Base-by-base conservation (phyloP, 768 basidiomycete species). In the Leccinellum luteum region DNA sequence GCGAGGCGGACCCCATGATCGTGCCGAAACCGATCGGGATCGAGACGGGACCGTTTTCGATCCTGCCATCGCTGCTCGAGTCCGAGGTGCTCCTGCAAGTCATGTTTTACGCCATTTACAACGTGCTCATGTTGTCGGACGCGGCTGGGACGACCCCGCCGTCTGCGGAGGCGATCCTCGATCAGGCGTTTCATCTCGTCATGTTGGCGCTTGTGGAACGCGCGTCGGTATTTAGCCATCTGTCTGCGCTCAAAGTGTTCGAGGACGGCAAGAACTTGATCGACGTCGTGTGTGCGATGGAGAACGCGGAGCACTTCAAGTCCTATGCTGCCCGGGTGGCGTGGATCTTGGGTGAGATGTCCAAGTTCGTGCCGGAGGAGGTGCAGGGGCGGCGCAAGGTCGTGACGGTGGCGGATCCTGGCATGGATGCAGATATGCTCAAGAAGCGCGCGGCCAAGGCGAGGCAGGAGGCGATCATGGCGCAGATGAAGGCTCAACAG, bases 401-500 rank as follows among this genome's bases (percentile, higher is more conserved):
- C 7, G 67, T 75, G 3, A 75, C 80, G 28, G 65, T 68, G 12
- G 65, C 70, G 6, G 64, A 70, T 5, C 69, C 69, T 5, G 70
- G 74, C 1, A 66, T 77, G 23, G 82, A 87, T 58, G 73, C 83
- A 3, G 87, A 85, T 57, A 86, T 87, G 56, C 81, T 84, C 44
- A 90, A 88, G 78, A 92, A 92, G 69, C 79, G 79, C 28, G 92
- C 94, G 5, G 94, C 92, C 8, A 93, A 94, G 70, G 90, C 85
- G 13, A 79, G 95, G n/a, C 90, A 97, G 70, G 91, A 89, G 59
- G 89, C 90, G 0, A 92, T 99, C 66, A 92, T 99, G 93, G 84
- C 86, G 66, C 88, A 97, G 74, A 98, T 98, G 85, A 93, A 92
- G 66, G 87, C 87, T 25, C 91, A 94, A 66, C 95, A 98, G 67